Evolutionary conservation across 768 basidiomycete genomes (phyloP), one percentile per base, ranked within the genome.

Genomic region (Dioszegia hungarica): DNA sequence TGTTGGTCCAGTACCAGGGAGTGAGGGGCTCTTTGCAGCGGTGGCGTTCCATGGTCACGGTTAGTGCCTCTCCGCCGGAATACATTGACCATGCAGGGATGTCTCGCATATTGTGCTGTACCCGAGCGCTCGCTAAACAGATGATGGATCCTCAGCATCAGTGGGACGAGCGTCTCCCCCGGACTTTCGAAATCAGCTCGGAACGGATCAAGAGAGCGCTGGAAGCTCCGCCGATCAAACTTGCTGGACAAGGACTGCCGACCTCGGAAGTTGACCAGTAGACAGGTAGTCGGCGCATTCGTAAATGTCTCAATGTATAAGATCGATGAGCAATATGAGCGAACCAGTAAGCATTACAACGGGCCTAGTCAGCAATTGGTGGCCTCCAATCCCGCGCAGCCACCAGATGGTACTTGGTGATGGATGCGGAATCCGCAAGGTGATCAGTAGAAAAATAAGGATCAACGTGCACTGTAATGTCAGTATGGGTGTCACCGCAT

Each of bases 151-250:
- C 56, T 19, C 24, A 47, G 15, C 14, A 17, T 3, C 31, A 54
- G 20, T 72, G 70, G 70, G 65, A 72, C 50, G 24, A 46, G 12
- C 39, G 56, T 6, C n/a, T 72, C 15, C 70, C 70, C 11, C 5
- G 24, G 1, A 51, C 50, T 22, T 72, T 68, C 53, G 55, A 65
- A 29, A 60, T 69, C 28, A 67, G 63, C 1, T 28, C 44, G 12
- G 61, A 67, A 39, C 40, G 70, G 31, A 52, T 72, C 25, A 53
- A 62, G 33, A 52, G 56, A n/a, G 66, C 59, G 1, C 24, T 51
- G 29, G 40, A 12, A n/a, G 57, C 60, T 2, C 57, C 59, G 33
- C 33, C 49, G 15, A 15, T 50, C 1, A 29, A 27, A 29, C 22
- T 29, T 25, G 27, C 28, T 10, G 45, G 28, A 5, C 45, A 29